Evolutionary conservation across 139 green algal genomes (phyloP).

Genomic region (Pseudopediastrum boryanum): DNA sequence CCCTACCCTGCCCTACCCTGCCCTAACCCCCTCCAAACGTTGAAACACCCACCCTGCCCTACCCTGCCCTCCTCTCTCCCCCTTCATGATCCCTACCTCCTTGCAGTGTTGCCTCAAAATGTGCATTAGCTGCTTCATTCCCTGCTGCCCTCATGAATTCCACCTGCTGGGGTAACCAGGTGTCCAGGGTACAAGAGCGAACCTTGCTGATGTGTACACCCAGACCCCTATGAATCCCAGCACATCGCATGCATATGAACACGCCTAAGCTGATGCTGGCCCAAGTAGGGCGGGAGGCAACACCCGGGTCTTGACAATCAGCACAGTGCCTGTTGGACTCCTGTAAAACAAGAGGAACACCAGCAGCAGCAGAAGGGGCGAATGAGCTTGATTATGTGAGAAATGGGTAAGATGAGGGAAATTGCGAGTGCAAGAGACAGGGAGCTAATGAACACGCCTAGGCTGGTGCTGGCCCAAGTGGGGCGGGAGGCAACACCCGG

Average conservation of each 20-base stretch:
- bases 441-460: constrained; percentile 80
- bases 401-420: too few relatives aligned
- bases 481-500: constrained; percentile 21
- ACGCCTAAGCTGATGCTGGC: constrained; percentile 75
- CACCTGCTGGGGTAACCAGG: constrained; percentile 70
- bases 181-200: constrained; percentile 70
- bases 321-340: constrained; percentile 65
- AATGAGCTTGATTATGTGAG: too few relatives aligned
- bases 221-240: constrained; percentile 69
- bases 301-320: constrained; percentile 56
- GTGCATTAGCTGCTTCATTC: constrained; percentile 54
- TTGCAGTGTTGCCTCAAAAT: constrained; percentile 54
- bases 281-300: constrained; percentile 64
- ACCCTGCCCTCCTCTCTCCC: too few relatives aligned
- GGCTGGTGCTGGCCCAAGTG: constrained; percentile 58
- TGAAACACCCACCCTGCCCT: too few relatives aligned
- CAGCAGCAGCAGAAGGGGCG: too few relatives aligned
- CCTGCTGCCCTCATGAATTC: constrained; percentile 45
- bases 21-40: too few relatives aligned
- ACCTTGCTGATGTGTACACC: constrained; percentile 81
- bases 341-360: not conserved
- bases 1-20: too few relatives aligned
- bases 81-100: too few relatives aligned
- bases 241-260: constrained; percentile 80
- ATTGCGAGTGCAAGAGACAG: too few relatives aligned